Base-by-base conservation (phyloP, 2,329 filamentous ascomycete species). In the Penicillium glabrum region DNA sequence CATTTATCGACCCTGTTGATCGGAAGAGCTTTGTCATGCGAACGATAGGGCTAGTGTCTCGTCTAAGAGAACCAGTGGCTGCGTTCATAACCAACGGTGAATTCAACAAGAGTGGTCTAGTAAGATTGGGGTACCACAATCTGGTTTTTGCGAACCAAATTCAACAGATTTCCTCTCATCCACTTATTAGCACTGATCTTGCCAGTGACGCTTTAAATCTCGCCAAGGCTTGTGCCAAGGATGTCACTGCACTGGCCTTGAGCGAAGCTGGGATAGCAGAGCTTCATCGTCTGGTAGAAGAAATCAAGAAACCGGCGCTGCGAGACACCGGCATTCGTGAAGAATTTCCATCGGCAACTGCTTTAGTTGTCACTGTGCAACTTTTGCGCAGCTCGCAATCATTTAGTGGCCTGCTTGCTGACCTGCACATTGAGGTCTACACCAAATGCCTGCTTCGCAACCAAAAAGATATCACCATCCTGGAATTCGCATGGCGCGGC, bases 1-100 rank as follows among this genome's bases (percentile, higher is more conserved):
- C 75, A 43, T 86, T 86, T 60, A 72, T 78, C 29, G 84, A 86
- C 64, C 72, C 80, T 1, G 72, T 85, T 19, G 83, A 86, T 65
- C 78, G 83, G 19, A 69, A 63, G 26, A 68, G 72, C 5, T 85
- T 81, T 61, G 70, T 80, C 4, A 63, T 69, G 19, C 77, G 75
- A 54, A 67, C 66, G 9, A 63, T 66, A 45, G 56, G 55, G 19
- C 61, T 77, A 37, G 67, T 81, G 46, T 69, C 69, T 16, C 69
- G 71, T n/a, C 58, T 82, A 14, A 68, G 76, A 33, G 72, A 78
- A 44, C 67, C 71, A 16, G 47, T 75, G 46, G 51, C 61, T 47
- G 56, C 59, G 13, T 58, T 68, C 39, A 39, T 62, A 14, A 54
- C 61, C 21, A 54, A 53, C 7, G 51, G 45, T 4, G 60, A 60